phyloP scores from a whole-genome alignment of 805 yeast genomes.

The Sugiyamaella qingdaonensis region DNA sequence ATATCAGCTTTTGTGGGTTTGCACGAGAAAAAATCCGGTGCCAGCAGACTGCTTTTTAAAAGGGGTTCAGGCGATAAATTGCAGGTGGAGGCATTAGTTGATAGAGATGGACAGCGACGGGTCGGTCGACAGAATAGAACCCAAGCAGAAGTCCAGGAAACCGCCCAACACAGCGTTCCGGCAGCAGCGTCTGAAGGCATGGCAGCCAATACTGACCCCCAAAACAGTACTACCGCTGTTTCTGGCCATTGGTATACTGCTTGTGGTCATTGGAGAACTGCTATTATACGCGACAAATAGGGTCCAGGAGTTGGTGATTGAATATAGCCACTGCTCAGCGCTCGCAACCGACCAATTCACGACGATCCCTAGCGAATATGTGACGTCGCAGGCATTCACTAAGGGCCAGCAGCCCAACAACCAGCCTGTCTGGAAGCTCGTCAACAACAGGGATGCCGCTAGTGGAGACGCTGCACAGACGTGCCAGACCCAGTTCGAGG shows the following conservation, averaged over 20 bases:
- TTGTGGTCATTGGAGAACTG: constrained; percentile 89
- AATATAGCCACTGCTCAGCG: constrained; percentile 66
- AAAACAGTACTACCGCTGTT: constrained; percentile 86
- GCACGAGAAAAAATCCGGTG: no score
- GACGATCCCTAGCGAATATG: constrained; percentile 55
- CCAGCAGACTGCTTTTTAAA: no score
- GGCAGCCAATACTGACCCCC: constrained; percentile 90
- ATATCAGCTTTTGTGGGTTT: no score
- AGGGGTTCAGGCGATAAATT: no score
- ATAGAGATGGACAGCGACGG: constrained; percentile 33
- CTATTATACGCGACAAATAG: constrained; percentile 68
- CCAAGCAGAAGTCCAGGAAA: constrained; percentile 36
- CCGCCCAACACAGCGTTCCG: constrained; percentile 45
- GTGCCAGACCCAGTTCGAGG: constrained; percentile 67
- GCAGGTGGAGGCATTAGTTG: background rate
- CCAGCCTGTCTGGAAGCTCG: constrained; percentile 63
- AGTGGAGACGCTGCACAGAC: constrained; percentile 25
- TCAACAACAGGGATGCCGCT: constrained; percentile 33
- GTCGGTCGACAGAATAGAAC: constrained; percentile 27
- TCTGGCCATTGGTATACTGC: constrained; percentile 65
- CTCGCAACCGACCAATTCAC: constrained; percentile 45
- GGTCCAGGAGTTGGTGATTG: constrained; percentile 69
- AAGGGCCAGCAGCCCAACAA: constrained; percentile 34
- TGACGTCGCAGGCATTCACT: constrained; percentile 55
- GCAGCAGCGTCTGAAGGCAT: constrained; percentile 59